Evolutionary conservation across 345 rosid genomes (phyloP).

Genomic region (Syzygium aromaticum): DNA sequence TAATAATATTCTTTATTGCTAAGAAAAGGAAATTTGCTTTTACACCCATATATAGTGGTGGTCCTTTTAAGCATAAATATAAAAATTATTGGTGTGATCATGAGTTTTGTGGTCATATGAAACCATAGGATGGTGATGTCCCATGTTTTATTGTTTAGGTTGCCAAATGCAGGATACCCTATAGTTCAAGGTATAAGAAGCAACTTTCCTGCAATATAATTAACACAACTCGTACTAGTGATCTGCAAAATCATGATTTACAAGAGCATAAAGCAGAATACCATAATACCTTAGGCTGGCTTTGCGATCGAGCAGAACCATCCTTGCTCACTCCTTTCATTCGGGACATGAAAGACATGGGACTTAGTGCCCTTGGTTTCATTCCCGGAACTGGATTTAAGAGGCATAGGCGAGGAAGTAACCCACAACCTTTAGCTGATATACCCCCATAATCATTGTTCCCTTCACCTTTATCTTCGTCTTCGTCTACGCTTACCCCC

Average conservation of each 20-base stretch:
- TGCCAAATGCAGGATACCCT: neutral
- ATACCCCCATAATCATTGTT: conserved; percentile 23
- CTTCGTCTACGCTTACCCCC: conserved; percentile 32
- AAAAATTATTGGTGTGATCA: neutral
- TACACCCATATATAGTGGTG: neutral
- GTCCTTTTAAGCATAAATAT: neutral
- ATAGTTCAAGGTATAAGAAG: conserved; percentile 16
- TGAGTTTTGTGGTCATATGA: neutral
- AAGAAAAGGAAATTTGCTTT: neutral
- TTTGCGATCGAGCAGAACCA: conserved; percentile 25
- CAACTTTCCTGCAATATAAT: conserved; percentile 5
- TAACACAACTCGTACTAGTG: neutral
- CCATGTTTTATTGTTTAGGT: neutral
- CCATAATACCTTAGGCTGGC: conserved; percentile 17
- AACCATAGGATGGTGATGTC: neutral
- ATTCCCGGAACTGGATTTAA: conserved; percentile 57
- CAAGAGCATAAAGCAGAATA: neutral
- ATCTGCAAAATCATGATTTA: neutral
- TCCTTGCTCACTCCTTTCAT: conserved; percentile 33
- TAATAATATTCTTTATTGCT: neutral
- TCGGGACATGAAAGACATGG: conserved; percentile 20
- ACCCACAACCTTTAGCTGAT: conserved; percentile 63
- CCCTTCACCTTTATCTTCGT: conserved; percentile 32
- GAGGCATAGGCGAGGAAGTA: conserved; percentile 61
- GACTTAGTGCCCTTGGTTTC: conserved; percentile 34